Percentiles rank a stretch among this genome's conserved stretches.
phyloP scores from a whole-genome alignment of 1,139 yeast species.

The Magnusiomyces magnusii region DNA sequence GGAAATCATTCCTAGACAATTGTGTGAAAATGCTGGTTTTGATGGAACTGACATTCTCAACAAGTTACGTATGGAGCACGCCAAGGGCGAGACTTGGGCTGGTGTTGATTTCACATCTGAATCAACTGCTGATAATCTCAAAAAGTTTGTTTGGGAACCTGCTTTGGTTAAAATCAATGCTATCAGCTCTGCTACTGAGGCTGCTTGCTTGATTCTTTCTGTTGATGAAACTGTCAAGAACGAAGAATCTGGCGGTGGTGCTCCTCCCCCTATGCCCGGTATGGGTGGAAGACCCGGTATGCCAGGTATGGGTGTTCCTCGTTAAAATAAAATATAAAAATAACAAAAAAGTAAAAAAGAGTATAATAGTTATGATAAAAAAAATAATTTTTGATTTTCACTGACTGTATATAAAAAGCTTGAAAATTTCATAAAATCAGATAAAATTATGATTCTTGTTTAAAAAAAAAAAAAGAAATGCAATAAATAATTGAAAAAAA shows the following conservation, averaged over 20 bases:
- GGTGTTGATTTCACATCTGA: slow-evolving; percentile 91
- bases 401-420: background rate
- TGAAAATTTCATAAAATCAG: no score
- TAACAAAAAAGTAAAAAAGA: background rate
- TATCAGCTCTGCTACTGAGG: slow-evolving; percentile 95
- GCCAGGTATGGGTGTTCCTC: slow-evolving; percentile 16
- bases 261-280: slow-evolving; percentile 30
- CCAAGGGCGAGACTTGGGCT: slow-evolving; percentile 83
- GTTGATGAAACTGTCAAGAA: slow-evolving; percentile 95
- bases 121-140: slow-evolving; percentile 73
- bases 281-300: slow-evolving; percentile 16
- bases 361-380: background rate
- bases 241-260: slow-evolving; percentile 44
- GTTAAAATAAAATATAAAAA: slow-evolving; percentile 8
- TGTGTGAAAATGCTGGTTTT: slow-evolving; percentile 97
- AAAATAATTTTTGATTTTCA: background rate
- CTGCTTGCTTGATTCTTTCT: slow-evolving; percentile 82
- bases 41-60: slow-evolving; percentile 92
- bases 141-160: slow-evolving; percentile 95
- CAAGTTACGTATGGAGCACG: slow-evolving; percentile 85
- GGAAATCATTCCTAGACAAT: slow-evolving; percentile 93
- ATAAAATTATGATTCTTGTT: no score
- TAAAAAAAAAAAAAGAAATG: no score
- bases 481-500: background rate
- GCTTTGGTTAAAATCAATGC: slow-evolving; percentile 91